Conservation (phyloP, 75 land plant genomes). For the Cunninghamia lanceolata region DNA sequence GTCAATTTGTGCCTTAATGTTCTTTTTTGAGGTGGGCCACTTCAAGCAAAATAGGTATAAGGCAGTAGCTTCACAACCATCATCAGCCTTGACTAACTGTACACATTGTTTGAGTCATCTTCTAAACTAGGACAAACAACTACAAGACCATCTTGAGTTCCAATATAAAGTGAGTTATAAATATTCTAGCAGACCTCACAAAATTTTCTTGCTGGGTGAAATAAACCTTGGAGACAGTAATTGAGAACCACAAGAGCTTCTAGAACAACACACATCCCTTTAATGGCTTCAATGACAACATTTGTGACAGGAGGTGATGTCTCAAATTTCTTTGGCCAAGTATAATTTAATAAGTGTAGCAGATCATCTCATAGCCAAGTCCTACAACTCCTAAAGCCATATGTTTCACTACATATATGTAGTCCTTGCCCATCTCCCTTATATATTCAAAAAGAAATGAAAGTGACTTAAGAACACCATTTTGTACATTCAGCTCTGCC, state of each 20-base stretch:
- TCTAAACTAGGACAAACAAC: conserved; percentile 82
- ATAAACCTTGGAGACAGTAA: conserved; percentile 94
- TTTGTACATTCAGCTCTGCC: no score
- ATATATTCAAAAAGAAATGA: no score
- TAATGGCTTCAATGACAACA: conserved; percentile 96
- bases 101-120: conserved; percentile 68
- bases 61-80: no score
- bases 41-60: no score
- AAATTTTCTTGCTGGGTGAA: conserved; percentile 96
- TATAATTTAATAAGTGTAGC: conserved; percentile 82
- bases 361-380: conserved; percentile 95
- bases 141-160: conserved; percentile 88
- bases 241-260: no score
- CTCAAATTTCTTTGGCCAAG: conserved; percentile 98
- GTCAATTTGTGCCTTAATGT: no score
- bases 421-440: conserved; percentile 99
- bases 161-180: conserved; percentile 91
- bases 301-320: conserved; percentile 99
- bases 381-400: conserved; percentile 98
- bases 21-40: no score
- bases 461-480: no score
- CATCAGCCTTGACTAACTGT: conserved; percentile 67
- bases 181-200: conserved; percentile 98
- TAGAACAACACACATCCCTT: conserved; percentile 95
- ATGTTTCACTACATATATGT: conserved; percentile 96